Base-by-base conservation (phyloP, 441 rosid genomes). In the Erysimum pusillum region DNA sequence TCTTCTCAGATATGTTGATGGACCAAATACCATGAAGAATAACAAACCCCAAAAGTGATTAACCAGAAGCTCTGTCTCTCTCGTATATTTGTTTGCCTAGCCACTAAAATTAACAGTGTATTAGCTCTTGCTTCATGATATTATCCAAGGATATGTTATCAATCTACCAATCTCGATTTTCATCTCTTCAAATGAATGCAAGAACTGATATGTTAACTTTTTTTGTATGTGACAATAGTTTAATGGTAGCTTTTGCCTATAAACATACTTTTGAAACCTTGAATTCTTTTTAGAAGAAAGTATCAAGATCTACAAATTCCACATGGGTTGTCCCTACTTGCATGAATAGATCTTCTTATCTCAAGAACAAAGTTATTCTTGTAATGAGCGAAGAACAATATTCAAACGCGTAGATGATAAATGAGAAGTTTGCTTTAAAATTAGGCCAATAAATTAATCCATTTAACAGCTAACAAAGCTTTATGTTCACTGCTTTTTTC, bases 1-100 rank as follows among this genome's bases (percentile, higher is more conserved):
- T 91, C 83, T 90, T 91, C 79, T 51, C 78, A 34, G 90, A 88
- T 63, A 80, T 90, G 85, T 48, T 88, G 46, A 75, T 74, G 59
- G 81, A 82, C 13, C 67, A 78, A 59, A 36, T 11, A 41, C 20
- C 71, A 61, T 57, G 72, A 53, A 59, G 72, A 39, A 60, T 18
- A 62, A 52, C 11, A 59, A 35, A 18, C 18, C 44, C 34, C 35
- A 5, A 32, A 63, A 63, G 57, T 67, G 12, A 66, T 12, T 73
- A 72, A 52, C 56, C 60, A 25, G 35, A 35, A 78, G 18, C 56
- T 35, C 45, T 22, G 22, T 18, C 8, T 63, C 57, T 20, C 22
- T 64, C 41, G 80, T 32, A 71, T 34, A 15, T 49, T 17, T 63
- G 13, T 61, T 58, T 31, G 67, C 56, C 63, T 48, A 65, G 72